A percentile compares a stretch with the other conserved stretches of the same genome.
phyloP scores from a whole-genome alignment of 2,329 filamentous ascomycete species.

The Fusarium temperatum region DNA sequence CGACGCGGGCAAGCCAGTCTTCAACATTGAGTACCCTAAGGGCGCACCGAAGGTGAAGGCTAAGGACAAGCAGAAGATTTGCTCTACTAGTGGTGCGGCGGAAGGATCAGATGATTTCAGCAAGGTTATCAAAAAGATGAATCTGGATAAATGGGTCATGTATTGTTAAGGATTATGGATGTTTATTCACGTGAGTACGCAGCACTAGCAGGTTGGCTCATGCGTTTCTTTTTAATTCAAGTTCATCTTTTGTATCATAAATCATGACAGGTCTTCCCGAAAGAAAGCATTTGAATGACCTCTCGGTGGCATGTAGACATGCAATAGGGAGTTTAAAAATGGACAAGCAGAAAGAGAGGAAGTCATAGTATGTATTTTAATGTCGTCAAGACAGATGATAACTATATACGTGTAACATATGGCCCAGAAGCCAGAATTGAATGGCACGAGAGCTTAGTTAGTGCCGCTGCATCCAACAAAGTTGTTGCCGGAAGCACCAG shows the following conservation, averaged over 20 bases:
- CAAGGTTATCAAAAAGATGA: conserved; percentile 72
- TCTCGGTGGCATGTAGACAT: fast-evolving
- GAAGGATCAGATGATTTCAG: conserved; percentile 62
- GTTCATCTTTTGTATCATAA: background rate
- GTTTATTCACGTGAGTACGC: no score
- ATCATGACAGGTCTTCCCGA: no score
- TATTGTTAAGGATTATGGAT: background rate
- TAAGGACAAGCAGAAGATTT: conserved; percentile 51
- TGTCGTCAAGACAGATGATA: background rate
- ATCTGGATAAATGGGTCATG: conserved; percentile 65
- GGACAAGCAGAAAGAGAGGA: no score
- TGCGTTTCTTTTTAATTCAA: background rate
- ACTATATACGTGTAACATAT: background rate
- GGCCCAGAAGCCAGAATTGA: background rate
- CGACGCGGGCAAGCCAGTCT: background rate
- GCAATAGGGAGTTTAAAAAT: fast-evolving
- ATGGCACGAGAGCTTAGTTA: background rate
- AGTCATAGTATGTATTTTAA: background rate
- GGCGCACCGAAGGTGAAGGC: conserved; percentile 51
- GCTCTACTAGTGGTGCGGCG: conserved; percentile 46
- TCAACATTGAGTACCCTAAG: conserved; percentile 65
- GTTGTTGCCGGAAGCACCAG: conserved; percentile 72
- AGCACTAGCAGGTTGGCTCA: fast-evolving
- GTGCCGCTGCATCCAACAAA: conserved; percentile 68
- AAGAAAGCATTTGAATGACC: background rate